Conservation (phyloP, 805 yeast genomes). For the Pichia occidentalis region DNA sequence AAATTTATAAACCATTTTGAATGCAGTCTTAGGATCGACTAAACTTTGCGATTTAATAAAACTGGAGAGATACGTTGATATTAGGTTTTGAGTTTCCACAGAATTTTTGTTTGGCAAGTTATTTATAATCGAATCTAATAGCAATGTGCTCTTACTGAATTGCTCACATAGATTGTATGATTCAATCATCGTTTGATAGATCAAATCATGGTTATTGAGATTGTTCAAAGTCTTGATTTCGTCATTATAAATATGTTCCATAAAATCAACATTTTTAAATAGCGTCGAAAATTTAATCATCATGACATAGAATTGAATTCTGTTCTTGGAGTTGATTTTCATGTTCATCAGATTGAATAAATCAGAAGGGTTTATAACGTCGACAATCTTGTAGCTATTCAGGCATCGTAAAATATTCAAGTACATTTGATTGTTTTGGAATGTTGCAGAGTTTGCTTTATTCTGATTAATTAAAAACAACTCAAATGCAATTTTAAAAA, state of each 20-base stretch:
- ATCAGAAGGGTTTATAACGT: conserved; percentile 15
- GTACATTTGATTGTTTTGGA: conserved; percentile 18
- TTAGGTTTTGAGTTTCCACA: conserved; percentile 10
- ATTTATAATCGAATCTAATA: conserved; percentile 48
- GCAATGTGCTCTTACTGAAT: conserved; percentile 43
- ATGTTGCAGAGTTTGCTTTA: conserved; percentile 15
- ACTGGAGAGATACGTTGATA: conserved; percentile 23
- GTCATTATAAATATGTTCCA: conserved; percentile 31
- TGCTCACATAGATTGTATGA: conserved; percentile 48
- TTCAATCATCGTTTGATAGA: conserved; percentile 47
- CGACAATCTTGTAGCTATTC: conserved; percentile 20
- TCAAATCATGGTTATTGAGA: conserved; percentile 34
- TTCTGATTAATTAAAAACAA: conserved; percentile 31
- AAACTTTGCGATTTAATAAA: conserved; percentile 26
- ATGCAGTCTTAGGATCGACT: conserved; percentile 22
- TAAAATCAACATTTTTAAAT: conserved; percentile 32
- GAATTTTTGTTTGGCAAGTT: conserved; percentile 13
- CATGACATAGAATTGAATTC: conserved; percentile 31
- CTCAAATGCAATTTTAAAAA: conserved; percentile 45
- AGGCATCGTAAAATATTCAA: conserved; percentile 22
- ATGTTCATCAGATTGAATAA: conserved; percentile 16
- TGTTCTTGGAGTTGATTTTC: conserved; percentile 11
- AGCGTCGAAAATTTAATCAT: conserved; percentile 35
- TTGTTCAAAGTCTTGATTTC: conserved; percentile 1
- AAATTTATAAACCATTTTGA: conserved; percentile 23